These are phyloP conservation scores for Russula olivacea DNA, from an alignment of 768 basidiomycete species.

Conservation along the genomic window DNA sequence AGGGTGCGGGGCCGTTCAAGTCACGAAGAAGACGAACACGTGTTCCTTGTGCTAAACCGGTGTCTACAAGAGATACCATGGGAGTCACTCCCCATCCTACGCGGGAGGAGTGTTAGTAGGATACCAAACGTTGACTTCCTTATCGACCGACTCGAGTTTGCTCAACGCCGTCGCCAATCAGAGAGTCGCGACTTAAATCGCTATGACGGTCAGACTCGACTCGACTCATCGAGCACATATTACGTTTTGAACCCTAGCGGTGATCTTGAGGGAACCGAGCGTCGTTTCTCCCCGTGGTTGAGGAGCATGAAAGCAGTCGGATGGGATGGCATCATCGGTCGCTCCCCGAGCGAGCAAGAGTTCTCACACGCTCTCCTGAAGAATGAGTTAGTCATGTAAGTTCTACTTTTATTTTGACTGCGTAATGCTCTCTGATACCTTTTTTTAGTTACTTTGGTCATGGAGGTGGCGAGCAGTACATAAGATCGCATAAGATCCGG, in stretches of 20 bases:
- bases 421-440: conserved; percentile 5
- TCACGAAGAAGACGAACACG: conserved; percentile 52
- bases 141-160: conserved; percentile 69
- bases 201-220: conserved; percentile 41
- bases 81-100: conserved; percentile 87
- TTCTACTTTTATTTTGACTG: conserved; percentile 25
- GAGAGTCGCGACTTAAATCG: conserved; percentile 25
- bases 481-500: conserved; percentile 80
- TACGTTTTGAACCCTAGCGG: conserved; percentile 91
- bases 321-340: conserved; percentile 80
- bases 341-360: conserved; percentile 78
- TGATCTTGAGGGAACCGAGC: conserved; percentile 80
- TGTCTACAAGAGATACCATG: conserved; percentile 86
- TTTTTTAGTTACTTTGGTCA: conserved; percentile 87
- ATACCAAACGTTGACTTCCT: conserved; percentile 88
- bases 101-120: conserved; percentile 84
- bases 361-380: conserved; percentile 62
- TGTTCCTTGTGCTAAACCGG: conserved; percentile 87
- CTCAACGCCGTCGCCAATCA: conserved; percentile 38
- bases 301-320: conserved; percentile 62
- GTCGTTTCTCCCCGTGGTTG: conserved; percentile 74
- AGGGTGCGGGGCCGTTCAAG: conserved; percentile 32
- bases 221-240: conserved; percentile 67
- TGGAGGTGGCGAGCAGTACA: conserved; percentile 92
- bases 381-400: conserved; percentile 88